phyloP scores from a whole-genome alignment of 371 early-diverging fungal species.

The Apophysomyces sp. region DNA sequence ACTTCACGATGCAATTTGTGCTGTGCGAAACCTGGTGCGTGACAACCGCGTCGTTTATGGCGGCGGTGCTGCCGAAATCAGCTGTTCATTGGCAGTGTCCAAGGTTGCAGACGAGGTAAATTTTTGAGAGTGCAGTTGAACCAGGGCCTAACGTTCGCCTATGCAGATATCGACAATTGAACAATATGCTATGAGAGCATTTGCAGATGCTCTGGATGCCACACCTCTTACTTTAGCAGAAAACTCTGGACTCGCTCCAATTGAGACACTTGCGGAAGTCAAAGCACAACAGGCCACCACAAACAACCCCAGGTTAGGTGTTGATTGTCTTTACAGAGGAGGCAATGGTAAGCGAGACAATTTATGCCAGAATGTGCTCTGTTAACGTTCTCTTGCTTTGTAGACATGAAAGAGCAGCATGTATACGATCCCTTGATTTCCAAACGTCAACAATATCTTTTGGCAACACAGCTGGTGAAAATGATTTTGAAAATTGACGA shows the following conservation, averaged over 20 bases:
- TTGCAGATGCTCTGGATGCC: constrained; percentile 94
- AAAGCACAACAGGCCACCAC: constrained; percentile 87
- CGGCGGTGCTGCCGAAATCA: constrained; percentile 98
- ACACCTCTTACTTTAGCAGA: constrained; percentile 97
- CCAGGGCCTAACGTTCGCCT: too few species aligned
- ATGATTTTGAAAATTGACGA: constrained; percentile 97
- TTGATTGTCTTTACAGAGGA: constrained; percentile 93
- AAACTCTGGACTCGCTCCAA: constrained; percentile 96
- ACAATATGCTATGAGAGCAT: constrained; percentile 97
- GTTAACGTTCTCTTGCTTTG: background rate
- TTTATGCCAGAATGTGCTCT: background rate
- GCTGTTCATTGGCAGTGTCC: constrained; percentile 88
- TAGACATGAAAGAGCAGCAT: constrained; percentile 93
- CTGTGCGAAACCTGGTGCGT: constrained; percentile 94
- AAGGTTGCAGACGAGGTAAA: constrained; percentile 83
- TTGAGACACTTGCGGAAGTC: constrained; percentile 89
- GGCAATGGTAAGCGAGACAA: constrained; percentile 59
- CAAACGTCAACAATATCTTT: constrained; percentile 95
- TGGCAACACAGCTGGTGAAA: constrained; percentile 98
- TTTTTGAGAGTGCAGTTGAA: too few species aligned
- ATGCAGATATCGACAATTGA: constrained; percentile 83
- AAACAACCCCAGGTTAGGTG: constrained; percentile 83
- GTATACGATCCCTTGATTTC: constrained; percentile 98
- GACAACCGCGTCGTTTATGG: constrained; percentile 99
- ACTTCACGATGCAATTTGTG: constrained; percentile 98